These are phyloP conservation scores for Typha latifolia DNA, from an alignment of 176 grass and related monocot species.

Conservation along the genomic window DNA sequence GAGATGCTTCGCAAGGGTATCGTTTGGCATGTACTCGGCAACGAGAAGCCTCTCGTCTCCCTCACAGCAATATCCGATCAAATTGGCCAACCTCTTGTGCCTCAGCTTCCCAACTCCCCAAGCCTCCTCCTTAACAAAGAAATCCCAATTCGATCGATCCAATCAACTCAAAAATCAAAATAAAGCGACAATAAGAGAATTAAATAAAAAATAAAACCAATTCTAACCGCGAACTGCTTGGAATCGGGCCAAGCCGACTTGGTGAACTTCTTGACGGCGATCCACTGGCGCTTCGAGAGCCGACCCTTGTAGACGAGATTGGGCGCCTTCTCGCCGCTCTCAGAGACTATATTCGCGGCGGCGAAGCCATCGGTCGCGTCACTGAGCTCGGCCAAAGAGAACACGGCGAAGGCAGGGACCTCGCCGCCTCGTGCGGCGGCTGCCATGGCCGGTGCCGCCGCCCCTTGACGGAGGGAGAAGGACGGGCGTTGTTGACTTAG, in stretches of 20 bases:
- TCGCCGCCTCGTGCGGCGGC: constrained; percentile 6
- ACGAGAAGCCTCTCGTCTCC: constrained; percentile 96
- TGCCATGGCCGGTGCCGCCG: constrained; percentile 4
- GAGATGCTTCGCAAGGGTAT: constrained; percentile 91
- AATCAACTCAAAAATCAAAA: neutral
- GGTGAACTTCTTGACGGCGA: constrained; percentile 96
- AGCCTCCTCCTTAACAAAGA: constrained; percentile 72
- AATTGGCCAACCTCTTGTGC: constrained; percentile 63
- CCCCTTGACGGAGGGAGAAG: neutral
- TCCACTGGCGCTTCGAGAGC: constrained; percentile 37
- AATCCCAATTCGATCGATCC: neutral
- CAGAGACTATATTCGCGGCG: constrained; percentile 69
- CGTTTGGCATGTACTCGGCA: constrained; percentile 97
- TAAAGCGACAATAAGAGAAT: neutral
- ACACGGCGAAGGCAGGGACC: constrained; percentile 47
- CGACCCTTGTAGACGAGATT: constrained; percentile 89
- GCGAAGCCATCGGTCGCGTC: constrained; percentile 62
- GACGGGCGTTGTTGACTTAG: neutral
- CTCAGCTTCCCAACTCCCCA: constrained; percentile 79
- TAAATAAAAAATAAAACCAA: neutral
- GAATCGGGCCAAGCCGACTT: constrained; percentile 86
- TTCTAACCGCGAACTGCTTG: constrained; percentile 86
- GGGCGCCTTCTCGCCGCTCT: constrained; percentile 88
- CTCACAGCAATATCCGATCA: constrained; percentile 98
- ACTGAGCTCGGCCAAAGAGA: constrained; percentile 63